phyloP scores from a whole-genome alignment of 257 asterid genomes.

The Rhazya stricta region DNA sequence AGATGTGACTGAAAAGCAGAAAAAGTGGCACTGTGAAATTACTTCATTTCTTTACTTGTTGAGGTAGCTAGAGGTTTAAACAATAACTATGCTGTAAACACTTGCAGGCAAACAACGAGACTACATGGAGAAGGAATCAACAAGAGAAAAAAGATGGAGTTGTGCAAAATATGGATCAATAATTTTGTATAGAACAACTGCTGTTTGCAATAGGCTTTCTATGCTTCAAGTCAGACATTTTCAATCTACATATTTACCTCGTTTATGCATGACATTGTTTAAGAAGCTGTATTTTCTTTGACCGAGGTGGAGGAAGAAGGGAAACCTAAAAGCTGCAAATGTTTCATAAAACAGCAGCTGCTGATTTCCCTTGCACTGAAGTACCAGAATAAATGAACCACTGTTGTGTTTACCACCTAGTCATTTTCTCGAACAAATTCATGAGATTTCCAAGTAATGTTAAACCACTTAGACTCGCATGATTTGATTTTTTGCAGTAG shows the following conservation, averaged over 20 bases:
- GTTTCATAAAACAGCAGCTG: neutral
- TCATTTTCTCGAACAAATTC: neutral
- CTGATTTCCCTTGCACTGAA: neutral
- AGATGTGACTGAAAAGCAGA: constrained; percentile 44
- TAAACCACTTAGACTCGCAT: neutral
- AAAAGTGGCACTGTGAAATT: neutral
- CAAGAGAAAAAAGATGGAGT: neutral
- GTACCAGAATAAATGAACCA: neutral
- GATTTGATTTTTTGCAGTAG: neutral
- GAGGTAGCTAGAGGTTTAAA: neutral
- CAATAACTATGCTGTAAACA: no score
- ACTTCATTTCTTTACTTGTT: neutral
- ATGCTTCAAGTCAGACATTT: neutral
- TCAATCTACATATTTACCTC: neutral
- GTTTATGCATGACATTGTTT: neutral
- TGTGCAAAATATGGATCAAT: neutral
- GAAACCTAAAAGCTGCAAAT: neutral
- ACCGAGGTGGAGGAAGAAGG: neutral
- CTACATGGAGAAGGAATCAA: neutral
- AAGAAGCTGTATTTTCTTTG: neutral
- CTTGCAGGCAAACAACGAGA: neutral
- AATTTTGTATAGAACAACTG: neutral
- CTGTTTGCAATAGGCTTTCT: neutral
- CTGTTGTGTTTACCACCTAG: neutral
- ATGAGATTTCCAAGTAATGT: neutral